Base-by-base conservation (phyloP, 768 basidiomycete genomes). In the Lentinula aciculospora region DNA sequence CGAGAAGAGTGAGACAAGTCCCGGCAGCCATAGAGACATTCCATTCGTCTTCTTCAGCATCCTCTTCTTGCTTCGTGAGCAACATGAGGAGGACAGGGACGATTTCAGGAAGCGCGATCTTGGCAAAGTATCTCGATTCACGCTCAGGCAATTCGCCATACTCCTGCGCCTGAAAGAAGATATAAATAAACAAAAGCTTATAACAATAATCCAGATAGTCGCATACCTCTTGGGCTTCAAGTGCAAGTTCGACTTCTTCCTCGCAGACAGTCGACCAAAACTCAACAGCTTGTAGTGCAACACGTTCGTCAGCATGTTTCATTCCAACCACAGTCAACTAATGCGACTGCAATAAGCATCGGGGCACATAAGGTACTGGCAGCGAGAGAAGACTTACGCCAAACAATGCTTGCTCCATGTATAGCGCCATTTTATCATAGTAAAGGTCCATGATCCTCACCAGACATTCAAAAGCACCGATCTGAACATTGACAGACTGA, bases 231-330 rank as follows among this genome's bases (percentile, higher is more conserved):
- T 92, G 88, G 1, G 91, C 91, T 67, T 98, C 95, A 63, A 93
- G 81, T 19, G 89, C 86, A 48, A 98, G 77, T 58, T 98, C 95
- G 23, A 94, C 86, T 71, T 99, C 97, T 70, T 97, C 93, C 69
- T 99, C 96, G 66, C 94, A 98, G 1, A 98, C 96, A 7, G 96
- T 98, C 4, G 95, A 95, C 97, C 97, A 99, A 73, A 99, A 99
- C 68, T 99, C 97, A 53, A 99, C 88, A 23, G 97, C 97, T 71
- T 99, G 97, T 28, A 98, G 73, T 0, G 94, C 93, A 36, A 99
- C 95, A 6, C 85, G 77, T 65, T 97, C 94, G 62, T 98, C 94
- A 6, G 74, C 71, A 65, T 95, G 87, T 70, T 94, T 94, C 97
- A 99, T 99, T 37, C 97, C 97, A 69, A 97, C 85, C 21, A 98